Conservation (phyloP, 208 protist species). For the Leishmania lainsoni region DNA sequence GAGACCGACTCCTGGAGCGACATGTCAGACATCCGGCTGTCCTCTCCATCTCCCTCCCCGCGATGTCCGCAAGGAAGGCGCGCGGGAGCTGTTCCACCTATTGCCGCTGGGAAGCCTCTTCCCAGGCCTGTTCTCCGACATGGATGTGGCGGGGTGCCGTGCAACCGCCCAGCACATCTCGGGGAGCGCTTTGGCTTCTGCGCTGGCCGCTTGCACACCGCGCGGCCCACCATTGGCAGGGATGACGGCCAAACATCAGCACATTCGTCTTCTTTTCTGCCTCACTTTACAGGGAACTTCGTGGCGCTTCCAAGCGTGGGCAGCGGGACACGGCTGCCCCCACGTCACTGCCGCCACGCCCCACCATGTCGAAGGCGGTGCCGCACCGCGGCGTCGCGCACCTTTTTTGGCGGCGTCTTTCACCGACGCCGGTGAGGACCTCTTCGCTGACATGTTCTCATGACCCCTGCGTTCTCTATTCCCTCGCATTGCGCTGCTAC, state of each 20-base stretch:
- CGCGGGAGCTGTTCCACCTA: neutral
- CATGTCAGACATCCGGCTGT: conserved; percentile 1
- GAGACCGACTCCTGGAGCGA: neutral
- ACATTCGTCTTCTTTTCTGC: neutral
- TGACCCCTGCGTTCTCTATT: conserved; percentile 28
- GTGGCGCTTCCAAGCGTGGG: neutral
- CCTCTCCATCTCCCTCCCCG: conserved; percentile 20
- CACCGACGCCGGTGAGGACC: conserved; percentile 40
- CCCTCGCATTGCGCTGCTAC: neutral
- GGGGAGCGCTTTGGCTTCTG: neutral
- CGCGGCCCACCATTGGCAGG: neutral
- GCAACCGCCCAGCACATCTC: neutral
- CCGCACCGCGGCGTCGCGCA: conserved; percentile 21
- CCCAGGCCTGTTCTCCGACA: neutral
- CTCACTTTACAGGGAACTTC: conserved; percentile 10
- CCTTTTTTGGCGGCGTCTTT: conserved; percentile 22
- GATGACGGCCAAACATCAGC: neutral
- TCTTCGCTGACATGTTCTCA: conserved; percentile 72
- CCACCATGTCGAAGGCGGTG: neutral
- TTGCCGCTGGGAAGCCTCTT: conserved; percentile 3
- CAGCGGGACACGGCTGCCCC: neutral
- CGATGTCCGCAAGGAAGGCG: conserved; percentile 5
- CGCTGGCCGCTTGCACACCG: conserved; percentile 18
- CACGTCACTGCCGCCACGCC: neutral
- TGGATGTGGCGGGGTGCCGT: neutral